Percentiles rank a stretch among this genome's conserved stretches.
These are phyloP conservation scores for Bauhinia variegata DNA, from an alignment of 306 rosid species.

Conservation along the genomic window DNA sequence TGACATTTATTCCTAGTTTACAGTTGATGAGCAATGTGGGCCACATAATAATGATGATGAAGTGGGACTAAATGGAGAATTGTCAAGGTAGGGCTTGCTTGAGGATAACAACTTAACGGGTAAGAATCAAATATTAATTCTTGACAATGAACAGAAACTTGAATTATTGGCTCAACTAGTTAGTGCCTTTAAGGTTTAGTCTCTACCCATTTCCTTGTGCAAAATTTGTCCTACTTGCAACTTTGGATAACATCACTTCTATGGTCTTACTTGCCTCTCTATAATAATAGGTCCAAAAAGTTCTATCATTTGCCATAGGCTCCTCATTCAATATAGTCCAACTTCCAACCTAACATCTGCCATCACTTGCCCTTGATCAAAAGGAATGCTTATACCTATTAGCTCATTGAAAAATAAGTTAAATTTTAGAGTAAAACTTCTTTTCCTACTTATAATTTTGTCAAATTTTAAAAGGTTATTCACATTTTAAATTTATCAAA, in stretches of 20 bases:
- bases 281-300: too few species aligned
- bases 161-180: constrained; percentile 23
- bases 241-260: constrained; percentile 40
- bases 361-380: too few species aligned
- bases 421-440: too few species aligned
- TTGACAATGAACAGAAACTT: neutral
- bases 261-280: neutral
- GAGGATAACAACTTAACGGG: constrained; percentile 33
- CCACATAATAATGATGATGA: constrained; percentile 14
- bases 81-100: constrained; percentile 3
- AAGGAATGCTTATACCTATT: too few species aligned
- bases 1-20: constrained; percentile 3
- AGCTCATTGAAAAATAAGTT: too few species aligned
- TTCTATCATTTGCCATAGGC: too few species aligned
- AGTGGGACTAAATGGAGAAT: neutral
- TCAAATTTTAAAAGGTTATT: too few species aligned
- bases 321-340: too few species aligned
- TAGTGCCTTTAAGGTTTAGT: constrained; percentile 36
- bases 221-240: constrained; percentile 34
- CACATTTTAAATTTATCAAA: too few species aligned
- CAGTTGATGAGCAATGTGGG: constrained; percentile 21
- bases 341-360: too few species aligned
- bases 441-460: too few species aligned
- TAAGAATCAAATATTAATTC: constrained; percentile 5
- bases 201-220: constrained; percentile 34